phyloP scores from a whole-genome alignment of 2,329 filamentous ascomycete species.

The Fonsecaea multimorphosa region DNA sequence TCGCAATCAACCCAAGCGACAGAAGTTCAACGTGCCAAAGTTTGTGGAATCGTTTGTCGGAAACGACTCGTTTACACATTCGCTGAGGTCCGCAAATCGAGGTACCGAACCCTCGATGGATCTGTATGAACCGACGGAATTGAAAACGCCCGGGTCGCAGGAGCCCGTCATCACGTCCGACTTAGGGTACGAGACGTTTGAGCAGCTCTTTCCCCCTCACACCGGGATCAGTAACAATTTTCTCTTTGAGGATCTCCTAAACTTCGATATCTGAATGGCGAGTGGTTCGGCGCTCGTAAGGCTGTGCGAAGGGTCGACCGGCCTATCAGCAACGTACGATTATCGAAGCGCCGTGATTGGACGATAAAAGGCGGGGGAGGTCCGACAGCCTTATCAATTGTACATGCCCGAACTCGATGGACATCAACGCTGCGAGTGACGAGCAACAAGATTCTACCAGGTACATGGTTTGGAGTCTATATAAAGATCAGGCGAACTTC shows the following conservation, averaged over 20 bases:
- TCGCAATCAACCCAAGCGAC: conserved; percentile 30
- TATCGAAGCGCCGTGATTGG: conserved; percentile 24
- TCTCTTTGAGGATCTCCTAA: conserved; percentile 38
- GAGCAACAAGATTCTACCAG: neutral
- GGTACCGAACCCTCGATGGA: conserved; percentile 28
- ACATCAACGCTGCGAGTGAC: neutral
- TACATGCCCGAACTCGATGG: conserved; percentile 1
- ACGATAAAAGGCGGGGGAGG: conserved; percentile 23
- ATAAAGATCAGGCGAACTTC: neutral
- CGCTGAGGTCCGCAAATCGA: conserved; percentile 25
- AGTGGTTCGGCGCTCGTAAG: conserved; percentile 2
- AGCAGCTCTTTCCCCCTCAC: conserved; percentile 37
- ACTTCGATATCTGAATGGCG: conserved; percentile 32
- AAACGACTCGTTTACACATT: conserved; percentile 35
- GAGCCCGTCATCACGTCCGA: conserved; percentile 29
- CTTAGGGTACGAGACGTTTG: conserved; percentile 33
- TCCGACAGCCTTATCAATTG: conserved; percentile 26
- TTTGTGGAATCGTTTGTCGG: conserved; percentile 38
- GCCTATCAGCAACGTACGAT: conserved; percentile 24
- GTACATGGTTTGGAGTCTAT: neutral
- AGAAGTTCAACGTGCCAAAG: conserved; percentile 40
- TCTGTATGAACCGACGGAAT: conserved; percentile 27
- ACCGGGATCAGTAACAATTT: conserved; percentile 38
- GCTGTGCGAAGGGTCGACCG: conserved; percentile 18
- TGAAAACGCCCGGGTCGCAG: conserved; percentile 21